A percentile compares a stretch with the other conserved stretches of the same genome.
Evolutionary conservation across 2,329 filamentous ascomycete species (phyloP).

Genomic region (Beauveria caledonica): DNA sequence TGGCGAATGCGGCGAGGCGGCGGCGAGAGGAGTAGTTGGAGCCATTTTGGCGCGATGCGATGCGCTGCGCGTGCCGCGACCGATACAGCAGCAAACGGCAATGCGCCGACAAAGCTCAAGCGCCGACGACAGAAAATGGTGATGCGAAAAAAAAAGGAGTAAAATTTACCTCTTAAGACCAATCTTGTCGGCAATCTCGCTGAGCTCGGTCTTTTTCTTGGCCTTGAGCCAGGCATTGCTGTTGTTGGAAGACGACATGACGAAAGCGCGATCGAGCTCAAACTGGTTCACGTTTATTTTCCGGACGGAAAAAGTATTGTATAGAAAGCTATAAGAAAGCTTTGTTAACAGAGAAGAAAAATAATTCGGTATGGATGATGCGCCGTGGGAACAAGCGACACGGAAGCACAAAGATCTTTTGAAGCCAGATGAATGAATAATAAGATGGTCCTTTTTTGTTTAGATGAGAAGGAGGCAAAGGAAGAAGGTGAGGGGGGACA

Average conservation of each 20-base stretch:
- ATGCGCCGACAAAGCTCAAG: background rate
- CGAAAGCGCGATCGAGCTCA: background rate
- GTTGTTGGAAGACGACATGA: slow-evolving; percentile 21
- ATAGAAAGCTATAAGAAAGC: background rate
- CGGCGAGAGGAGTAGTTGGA: background rate
- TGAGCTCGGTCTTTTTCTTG: slow-evolving; percentile 75
- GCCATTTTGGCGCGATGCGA: slow-evolving; percentile 2
- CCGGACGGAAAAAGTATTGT: background rate
- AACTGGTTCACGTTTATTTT: background rate
- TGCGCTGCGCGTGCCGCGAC: slow-evolving; percentile 1
- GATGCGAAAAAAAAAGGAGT: background rate
- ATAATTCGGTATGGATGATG: slow-evolving; percentile 1
- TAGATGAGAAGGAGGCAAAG: slow-evolving; percentile 5
- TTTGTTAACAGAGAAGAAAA: slow-evolving; percentile 6
- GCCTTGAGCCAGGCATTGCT: slow-evolving; percentile 66
- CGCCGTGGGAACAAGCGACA: background rate
- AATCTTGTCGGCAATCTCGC: slow-evolving; percentile 62
- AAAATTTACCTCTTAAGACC: slow-evolving; percentile 63
- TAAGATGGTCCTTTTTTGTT: slow-evolving; percentile 4
- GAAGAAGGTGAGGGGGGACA: background rate
- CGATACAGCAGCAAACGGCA: background rate
- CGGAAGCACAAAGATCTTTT: background rate
- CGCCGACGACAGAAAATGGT: background rate
- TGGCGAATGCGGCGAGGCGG: background rate
- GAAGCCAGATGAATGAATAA: background rate